Evolutionary conservation across 2,329 filamentous ascomycete genomes (phyloP), one percentile per base, ranked within the genome.

Genomic region (Fusarium circinatum): DNA sequence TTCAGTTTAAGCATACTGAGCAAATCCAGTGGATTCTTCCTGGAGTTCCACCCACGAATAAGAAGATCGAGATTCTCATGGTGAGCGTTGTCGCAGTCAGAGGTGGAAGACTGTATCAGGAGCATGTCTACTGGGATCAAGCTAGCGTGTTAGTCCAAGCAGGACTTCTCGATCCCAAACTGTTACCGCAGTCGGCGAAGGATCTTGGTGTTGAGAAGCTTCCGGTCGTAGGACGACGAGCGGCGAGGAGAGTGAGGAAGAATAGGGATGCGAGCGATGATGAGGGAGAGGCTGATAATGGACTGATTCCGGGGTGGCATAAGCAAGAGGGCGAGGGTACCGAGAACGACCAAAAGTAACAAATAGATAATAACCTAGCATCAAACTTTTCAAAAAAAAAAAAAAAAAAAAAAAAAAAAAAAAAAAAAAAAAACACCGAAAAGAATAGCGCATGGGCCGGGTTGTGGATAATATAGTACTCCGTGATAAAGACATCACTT

Each of bases 121-220:
- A 92, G 76, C 89, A 91, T 67, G 90, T 92, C 18, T 85, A 87
- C 39, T 92, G 90, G 90, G 90, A 92, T 58, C 89, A 91, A 75
- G 88, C 85, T 1, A 91, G 88, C 1, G 88, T 89, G 6, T 78
- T 92, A 36, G 79, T 86, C 5, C 91, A 93, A 76, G 78, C 89
- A 11, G 91, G 90, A 0, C 76, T 92, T 41, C 74, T 93, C 39
- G 83, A 86, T 44, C 83, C 82, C 0, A 80, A 80, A 1, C 20
- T 83, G 1, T 56, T 86, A 2, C 82, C 85, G 0, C 76, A 82
- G 17, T 75, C 76, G 32, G 81, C 80, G 1, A 79, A 77, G 26
- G 79, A 81, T 15, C 69, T 76, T 11, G 84, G 83, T 1, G 79
- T 85, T 0, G 74, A 79, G 69, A 79, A 71, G 6, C 65, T 86